These are phyloP conservation scores for Venturia aucupariae DNA, from an alignment of 2,329 filamentous ascomycete genomes.

Conservation along the genomic window DNA sequence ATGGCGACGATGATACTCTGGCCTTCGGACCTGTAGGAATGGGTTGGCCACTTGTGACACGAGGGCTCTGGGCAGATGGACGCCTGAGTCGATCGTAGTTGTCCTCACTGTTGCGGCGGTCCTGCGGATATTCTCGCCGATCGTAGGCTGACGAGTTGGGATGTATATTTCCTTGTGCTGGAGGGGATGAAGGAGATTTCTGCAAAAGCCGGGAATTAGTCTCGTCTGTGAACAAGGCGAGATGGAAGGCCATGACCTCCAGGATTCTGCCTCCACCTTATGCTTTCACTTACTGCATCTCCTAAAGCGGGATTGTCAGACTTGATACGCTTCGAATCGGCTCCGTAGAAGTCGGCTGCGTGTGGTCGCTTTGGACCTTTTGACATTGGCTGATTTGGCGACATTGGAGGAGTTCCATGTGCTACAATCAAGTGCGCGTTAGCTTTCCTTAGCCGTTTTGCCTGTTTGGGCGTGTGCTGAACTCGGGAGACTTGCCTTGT, in stretches of 20 bases:
- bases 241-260: too few species aligned
- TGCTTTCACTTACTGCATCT: not conserved
- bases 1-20: not conserved
- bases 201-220: not conserved
- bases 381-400: not conserved
- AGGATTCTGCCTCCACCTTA: not conserved
- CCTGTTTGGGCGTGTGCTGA: not conserved
- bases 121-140: not conserved
- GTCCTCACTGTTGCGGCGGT: not conserved
- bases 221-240: not conserved
- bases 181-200: not conserved
- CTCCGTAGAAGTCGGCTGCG: not conserved
- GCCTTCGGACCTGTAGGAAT: not conserved
- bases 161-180: not conserved
- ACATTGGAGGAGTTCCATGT: not conserved
- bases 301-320: not conserved
- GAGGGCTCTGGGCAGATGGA: not conserved
- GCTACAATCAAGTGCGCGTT: not conserved
- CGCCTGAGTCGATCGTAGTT: not conserved
- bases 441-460: not conserved
- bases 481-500: not conserved
- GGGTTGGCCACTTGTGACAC: not conserved
- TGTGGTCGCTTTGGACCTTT: not conserved
- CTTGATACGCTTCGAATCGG: not conserved
- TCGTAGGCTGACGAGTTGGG: not conserved